A percentile compares a stretch with the other conserved stretches of the same genome.
phyloP scores from a whole-genome alignment of 2,329 filamentous ascomycete species.

The Acrocalymma vagum region DNA sequence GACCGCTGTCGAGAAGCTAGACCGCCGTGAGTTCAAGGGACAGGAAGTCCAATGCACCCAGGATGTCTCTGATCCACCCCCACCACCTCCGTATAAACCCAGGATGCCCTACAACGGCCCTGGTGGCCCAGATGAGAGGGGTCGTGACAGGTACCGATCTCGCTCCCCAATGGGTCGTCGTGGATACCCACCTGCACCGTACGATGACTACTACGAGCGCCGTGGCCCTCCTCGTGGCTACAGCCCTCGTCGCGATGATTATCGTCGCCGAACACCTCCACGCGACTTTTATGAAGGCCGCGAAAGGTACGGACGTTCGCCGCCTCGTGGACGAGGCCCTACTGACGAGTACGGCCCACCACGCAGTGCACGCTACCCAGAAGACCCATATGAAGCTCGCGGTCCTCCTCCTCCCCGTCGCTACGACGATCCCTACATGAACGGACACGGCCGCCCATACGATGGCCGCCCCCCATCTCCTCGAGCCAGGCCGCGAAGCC shows the following conservation, averaged over 20 bases:
- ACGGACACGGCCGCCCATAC: conserved; percentile 64
- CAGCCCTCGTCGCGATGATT: conserved; percentile 85
- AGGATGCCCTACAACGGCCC: conserved; percentile 43
- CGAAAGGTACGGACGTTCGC: conserved; percentile 67
- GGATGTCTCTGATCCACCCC: conserved; percentile 70
- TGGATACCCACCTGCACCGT: conserved; percentile 67
- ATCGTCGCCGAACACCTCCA: conserved; percentile 80
- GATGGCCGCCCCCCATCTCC: conserved; percentile 57
- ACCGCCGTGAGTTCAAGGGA: conserved; percentile 92
- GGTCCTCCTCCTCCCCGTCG: conserved; percentile 63
- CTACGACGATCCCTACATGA: conserved; percentile 68
- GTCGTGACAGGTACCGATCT: conserved; percentile 78
- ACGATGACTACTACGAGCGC: conserved; percentile 78
- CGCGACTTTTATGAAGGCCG: conserved; percentile 87
- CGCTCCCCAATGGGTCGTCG: conserved; percentile 75
- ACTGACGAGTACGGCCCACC: conserved; percentile 78
- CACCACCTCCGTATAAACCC: conserved; percentile 46
- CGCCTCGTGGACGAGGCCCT: conserved; percentile 73
- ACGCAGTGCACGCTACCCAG: conserved; percentile 70
- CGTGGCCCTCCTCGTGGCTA: conserved; percentile 84
- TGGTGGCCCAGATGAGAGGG: conserved; percentile 68
- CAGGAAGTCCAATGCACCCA: conserved; percentile 83
- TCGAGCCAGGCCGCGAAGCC: conserved; percentile 53
- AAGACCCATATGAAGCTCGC: conserved; percentile 74
- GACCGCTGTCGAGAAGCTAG: conserved; percentile 92